Evolutionary conservation across 2,329 filamentous ascomycete species (phyloP).

Genomic region (Sporothrix luriei): DNA sequence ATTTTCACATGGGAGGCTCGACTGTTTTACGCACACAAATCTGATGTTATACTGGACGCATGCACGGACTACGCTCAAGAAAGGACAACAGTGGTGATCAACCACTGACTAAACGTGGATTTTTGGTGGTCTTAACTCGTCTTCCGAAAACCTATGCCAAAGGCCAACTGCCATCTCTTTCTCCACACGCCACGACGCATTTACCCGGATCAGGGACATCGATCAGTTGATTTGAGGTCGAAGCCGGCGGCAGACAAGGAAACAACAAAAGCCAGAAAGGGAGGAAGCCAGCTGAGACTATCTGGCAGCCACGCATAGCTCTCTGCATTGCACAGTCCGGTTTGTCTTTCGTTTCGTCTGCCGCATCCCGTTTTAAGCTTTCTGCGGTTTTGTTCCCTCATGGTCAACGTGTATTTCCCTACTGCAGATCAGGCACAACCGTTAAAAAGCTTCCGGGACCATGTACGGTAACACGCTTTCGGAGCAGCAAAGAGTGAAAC

Average conservation of each 20-base stretch:
- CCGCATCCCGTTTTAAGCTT: conserved; percentile 6
- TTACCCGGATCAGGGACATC: conserved; percentile 26
- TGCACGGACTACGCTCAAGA: neutral
- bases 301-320: conserved; percentile 18
- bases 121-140: neutral
- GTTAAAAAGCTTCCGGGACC: conserved; percentile 11
- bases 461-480: neutral
- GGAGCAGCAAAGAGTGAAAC: neutral
- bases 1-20: neutral
- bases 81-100: conserved; percentile 7
- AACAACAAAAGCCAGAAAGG: neutral
- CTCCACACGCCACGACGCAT: conserved; percentile 24
- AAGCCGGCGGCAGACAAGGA: neutral
- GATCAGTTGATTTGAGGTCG: neutral
- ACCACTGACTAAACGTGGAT: neutral
- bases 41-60: neutral
- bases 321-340: conserved; percentile 5
- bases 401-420: neutral
- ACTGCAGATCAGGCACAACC: conserved; percentile 23
- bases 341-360: conserved; percentile 26
- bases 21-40: neutral
- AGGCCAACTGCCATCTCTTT: neutral
- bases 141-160: neutral
- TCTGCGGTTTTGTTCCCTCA: neutral
- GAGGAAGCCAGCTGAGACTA: neutral